Base-by-base conservation (phyloP, 164 flowering plant genomes). In the Cinnamomum micranthum region DNA sequence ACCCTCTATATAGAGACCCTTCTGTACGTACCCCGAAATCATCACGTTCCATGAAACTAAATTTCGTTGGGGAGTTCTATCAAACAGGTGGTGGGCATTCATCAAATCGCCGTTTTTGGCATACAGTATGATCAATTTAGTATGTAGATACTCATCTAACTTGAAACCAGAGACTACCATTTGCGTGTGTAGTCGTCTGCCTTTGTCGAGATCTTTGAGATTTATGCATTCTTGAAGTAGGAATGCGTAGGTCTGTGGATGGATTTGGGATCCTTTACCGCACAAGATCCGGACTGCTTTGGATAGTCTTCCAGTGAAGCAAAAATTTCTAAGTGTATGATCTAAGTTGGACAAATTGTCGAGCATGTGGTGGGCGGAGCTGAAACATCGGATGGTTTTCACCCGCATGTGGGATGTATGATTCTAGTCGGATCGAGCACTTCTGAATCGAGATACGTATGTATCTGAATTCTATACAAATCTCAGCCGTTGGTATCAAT, bases 171-270 rank as follows among this genome's bases (percentile, higher is more conserved):
- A 78, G 70, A 79, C 77, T 25, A 88, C 75, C 94, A 90, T 92
- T 71, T 91, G 94, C 14, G 88, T 86, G 76, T 91, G 98, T 25
- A 94, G 75, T 83, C 88, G 81, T 78, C 78, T 84, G 28, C 89
- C 94, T 28, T 11, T 76, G 50, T 65, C 78, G 72, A 84, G 88
- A 35, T 82, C 84, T 78, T 86, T 84, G 75, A 84, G 84, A 68
- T 79, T 84, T 74, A 92, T 86, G 81, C 92, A 91, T 76, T 92
- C 97, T 78, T 91, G 97, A 80, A 94, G 76, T n/a, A 91, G 73
- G 70, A 92, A 89, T 69, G 88, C 75, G 76, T 91, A 94, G 0
- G 90, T 88, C 12, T 77, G 79, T 10, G 80, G 74, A 6, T 80
- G 80, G 50, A 87, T 87, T 52, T 73, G 73, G 58, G 78, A 35